Percentiles rank a stretch among this genome's conserved stretches.
Conservation (phyloP, 306 rosid species). For the Prunus padus region DNA sequence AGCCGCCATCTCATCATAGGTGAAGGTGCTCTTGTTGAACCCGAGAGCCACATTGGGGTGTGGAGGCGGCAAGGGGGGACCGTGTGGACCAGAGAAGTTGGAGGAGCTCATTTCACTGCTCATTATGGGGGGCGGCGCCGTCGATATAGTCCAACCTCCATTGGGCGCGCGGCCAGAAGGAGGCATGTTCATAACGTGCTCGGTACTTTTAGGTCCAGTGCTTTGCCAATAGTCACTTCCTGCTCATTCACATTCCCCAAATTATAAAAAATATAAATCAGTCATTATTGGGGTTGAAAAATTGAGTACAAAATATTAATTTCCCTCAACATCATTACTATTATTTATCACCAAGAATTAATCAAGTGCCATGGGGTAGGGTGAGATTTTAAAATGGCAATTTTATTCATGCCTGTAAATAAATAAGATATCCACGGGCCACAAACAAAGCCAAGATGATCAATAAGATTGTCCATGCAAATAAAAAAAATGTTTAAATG, state of each 20-base stretch:
- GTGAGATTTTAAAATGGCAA: no score
- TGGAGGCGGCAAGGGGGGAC: slow-evolving; percentile 65
- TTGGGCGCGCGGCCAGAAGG: not conserved
- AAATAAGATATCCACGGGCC: no score
- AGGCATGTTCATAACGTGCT: slow-evolving; percentile 12
- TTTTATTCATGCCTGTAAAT: no score
- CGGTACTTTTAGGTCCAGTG: not conserved
- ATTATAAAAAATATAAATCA: not conserved
- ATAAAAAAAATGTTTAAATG: not conserved
- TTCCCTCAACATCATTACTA: no score
- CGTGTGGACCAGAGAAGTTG: slow-evolving; percentile 52
- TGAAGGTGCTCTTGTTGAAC: slow-evolving; percentile 67
- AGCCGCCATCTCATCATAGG: slow-evolving; percentile 52
- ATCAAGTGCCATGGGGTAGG: no score
- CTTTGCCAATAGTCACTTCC: slow-evolving; percentile 12
- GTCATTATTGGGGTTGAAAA: no score
- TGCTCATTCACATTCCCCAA: not conserved
- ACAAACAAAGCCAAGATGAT: no score
- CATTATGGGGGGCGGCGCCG: slow-evolving; percentile 3
- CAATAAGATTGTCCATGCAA: not conserved
- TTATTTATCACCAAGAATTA: no score
- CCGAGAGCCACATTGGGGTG: slow-evolving; percentile 71
- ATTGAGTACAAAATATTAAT: no score
- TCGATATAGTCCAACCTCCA: slow-evolving; percentile 8
- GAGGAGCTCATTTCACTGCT: slow-evolving; percentile 49